Evolutionary conservation across 495 filamentous ascomycete genomes (phyloP).

Genomic region (Schizothecium vesticola): DNA sequence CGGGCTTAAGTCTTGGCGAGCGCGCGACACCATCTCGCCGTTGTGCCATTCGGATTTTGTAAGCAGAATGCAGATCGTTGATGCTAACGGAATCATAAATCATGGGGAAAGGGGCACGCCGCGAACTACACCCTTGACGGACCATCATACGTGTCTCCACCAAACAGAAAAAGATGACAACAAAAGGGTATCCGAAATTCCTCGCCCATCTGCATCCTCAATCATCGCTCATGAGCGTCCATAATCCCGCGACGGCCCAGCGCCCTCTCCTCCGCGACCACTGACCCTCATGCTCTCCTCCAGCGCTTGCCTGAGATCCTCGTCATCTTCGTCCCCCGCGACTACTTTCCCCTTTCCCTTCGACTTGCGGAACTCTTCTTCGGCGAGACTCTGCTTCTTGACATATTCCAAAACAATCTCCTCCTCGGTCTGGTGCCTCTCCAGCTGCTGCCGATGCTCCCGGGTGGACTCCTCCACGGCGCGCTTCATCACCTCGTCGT

Average conservation of each 20-base stretch:
- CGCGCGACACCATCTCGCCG: too few species aligned
- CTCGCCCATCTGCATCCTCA: neutral
- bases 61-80: neutral
- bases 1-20: too few species aligned
- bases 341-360: conserved; percentile 16
- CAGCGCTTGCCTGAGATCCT: conserved; percentile 41
- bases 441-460: conserved; percentile 32
- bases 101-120: neutral
- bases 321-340: conserved; percentile 19
- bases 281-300: conserved; percentile 42
- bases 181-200: neutral
- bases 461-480: conserved; percentile 46
- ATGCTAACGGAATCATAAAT: neutral
- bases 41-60: too few species aligned
- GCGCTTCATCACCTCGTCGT: conserved; percentile 39
- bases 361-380: conserved; percentile 48
- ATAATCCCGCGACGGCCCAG: neutral
- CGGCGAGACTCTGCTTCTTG: conserved; percentile 69
- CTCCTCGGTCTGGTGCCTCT: conserved; percentile 55
- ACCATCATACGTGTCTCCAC: neutral
- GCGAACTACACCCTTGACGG: neutral
- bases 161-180: neutral
- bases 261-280: conserved; percentile 7
- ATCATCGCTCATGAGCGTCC: neutral
- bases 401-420: conserved; percentile 70